phyloP scores from a whole-genome alignment of 305 asterid species.

The Fraxinus floribunda region DNA sequence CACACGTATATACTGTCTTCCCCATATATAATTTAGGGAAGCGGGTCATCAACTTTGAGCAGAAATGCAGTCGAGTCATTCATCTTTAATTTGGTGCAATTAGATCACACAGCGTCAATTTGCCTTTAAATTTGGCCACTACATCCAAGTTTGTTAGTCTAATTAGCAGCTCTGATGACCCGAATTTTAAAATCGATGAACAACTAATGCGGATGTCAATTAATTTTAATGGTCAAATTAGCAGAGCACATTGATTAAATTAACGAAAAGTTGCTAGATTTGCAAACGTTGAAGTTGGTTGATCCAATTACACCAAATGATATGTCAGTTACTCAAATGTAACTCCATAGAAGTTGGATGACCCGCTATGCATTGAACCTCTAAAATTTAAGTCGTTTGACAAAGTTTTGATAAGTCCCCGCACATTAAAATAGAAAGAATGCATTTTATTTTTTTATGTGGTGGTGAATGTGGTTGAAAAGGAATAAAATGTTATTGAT shows the following conservation, averaged over 20 bases:
- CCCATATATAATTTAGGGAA: background rate
- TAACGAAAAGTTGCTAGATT: background rate
- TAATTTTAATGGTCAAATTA: too few species aligned
- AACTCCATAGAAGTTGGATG: background rate
- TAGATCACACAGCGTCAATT: background rate
- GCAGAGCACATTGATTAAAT: background rate
- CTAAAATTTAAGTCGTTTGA: background rate
- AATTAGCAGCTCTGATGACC: background rate
- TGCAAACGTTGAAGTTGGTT: background rate
- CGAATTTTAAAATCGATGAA: too few species aligned
- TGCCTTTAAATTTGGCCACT: background rate
- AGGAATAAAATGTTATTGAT: too few species aligned
- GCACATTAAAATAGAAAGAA: too few species aligned
- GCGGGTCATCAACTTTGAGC: background rate
- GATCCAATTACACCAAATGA: background rate
- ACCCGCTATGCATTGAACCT: background rate
- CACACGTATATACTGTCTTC: background rate
- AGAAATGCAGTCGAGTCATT: background rate
- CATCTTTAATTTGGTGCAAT: background rate
- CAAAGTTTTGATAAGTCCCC: too few species aligned
- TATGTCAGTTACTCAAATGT: background rate
- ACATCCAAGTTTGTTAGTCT: background rate
- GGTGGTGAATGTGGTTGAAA: too few species aligned
- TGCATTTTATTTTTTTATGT: too few species aligned
- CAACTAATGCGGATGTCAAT: background rate